These are phyloP conservation scores for Hemerocallis citrina DNA, from an alignment of 106 monocot species.

Conservation along the genomic window DNA sequence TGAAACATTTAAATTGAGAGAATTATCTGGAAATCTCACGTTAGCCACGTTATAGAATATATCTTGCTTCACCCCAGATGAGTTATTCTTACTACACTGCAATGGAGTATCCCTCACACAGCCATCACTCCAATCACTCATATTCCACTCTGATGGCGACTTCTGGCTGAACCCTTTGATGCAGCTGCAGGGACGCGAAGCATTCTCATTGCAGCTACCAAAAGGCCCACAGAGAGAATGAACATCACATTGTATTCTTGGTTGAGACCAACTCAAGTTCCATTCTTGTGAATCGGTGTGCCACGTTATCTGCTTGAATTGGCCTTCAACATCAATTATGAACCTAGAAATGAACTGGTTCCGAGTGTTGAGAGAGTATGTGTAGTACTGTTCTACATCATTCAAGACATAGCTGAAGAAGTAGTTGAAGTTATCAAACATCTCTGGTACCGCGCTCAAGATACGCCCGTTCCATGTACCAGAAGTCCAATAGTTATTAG, in stretches of 20 bases:
- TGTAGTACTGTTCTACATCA: slow-evolving; percentile 26
- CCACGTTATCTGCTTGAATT: slow-evolving; percentile 36
- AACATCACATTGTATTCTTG: slow-evolving; percentile 28
- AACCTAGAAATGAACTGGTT: slow-evolving; percentile 6
- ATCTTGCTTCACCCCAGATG: background rate
- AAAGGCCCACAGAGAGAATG: slow-evolving; percentile 26
- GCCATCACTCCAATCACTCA: background rate
- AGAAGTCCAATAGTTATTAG: slow-evolving; percentile 13
- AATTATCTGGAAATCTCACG: slow-evolving; percentile 6
- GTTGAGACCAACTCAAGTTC: slow-evolving; percentile 33
- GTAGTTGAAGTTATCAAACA: background rate
- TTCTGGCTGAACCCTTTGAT: slow-evolving; percentile 26
- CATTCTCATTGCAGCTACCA: slow-evolving; percentile 21
- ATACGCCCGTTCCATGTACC: slow-evolving; percentile 16
- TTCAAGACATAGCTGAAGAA: slow-evolving; percentile 9
- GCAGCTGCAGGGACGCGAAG: slow-evolving; percentile 19
- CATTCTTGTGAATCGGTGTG: slow-evolving; percentile 3
- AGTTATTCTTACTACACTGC: slow-evolving; percentile 3
- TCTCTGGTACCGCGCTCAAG: slow-evolving; percentile 26
- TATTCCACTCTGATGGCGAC: slow-evolving; percentile 7
- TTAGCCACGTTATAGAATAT: slow-evolving; percentile 3
- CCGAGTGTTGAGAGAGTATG: slow-evolving; percentile 16
- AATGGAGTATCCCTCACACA: slow-evolving; percentile 11
- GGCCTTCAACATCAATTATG: slow-evolving; percentile 17
- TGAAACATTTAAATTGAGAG: background rate